Evolutionary conservation across 2,329 filamentous ascomycete genomes (phyloP).

Genomic region (Fusarium albosuccineum): DNA sequence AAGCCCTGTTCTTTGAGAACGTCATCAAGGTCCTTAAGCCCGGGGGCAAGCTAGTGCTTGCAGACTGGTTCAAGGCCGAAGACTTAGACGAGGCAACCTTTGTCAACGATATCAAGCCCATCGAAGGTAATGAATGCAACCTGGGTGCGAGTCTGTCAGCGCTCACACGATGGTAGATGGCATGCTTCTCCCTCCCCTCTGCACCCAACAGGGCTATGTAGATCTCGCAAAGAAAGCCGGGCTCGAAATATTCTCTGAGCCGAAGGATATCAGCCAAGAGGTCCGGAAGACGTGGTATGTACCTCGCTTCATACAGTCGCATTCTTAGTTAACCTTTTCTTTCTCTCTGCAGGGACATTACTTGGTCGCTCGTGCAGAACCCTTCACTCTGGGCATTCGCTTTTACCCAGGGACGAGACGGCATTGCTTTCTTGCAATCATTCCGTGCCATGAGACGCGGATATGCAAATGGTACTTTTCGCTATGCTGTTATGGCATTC

Average conservation of each 20-base stretch:
- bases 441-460: constrained; percentile 72
- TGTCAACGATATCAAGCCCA: constrained; percentile 67
- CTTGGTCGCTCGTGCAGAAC: constrained; percentile 70
- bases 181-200: constrained; percentile 71
- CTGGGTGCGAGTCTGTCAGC: not conserved
- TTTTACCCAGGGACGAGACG: constrained; percentile 70
- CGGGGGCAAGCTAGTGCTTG: constrained; percentile 67
- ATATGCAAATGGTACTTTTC: constrained; percentile 69
- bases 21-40: constrained; percentile 60
- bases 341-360: constrained; percentile 66
- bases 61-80: constrained; percentile 72
- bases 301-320: not conserved
- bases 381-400: constrained; percentile 73
- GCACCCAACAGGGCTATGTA: constrained; percentile 66
- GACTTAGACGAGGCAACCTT: constrained; percentile 59
- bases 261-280: constrained; percentile 69
- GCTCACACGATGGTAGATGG: constrained; percentile 57
- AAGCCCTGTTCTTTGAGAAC: constrained; percentile 69
- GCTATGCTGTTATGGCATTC: constrained; percentile 71
- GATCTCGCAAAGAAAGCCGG: constrained; percentile 62
- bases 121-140: constrained; percentile 60
- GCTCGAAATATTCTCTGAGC: constrained; percentile 58
- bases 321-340: constrained; percentile 1
- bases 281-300: constrained; percentile 71
- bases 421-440: constrained; percentile 70